Evolutionary conservation across 2,329 filamentous ascomycete genomes (phyloP).

Genomic region (Trichoderma afroharzianum): DNA sequence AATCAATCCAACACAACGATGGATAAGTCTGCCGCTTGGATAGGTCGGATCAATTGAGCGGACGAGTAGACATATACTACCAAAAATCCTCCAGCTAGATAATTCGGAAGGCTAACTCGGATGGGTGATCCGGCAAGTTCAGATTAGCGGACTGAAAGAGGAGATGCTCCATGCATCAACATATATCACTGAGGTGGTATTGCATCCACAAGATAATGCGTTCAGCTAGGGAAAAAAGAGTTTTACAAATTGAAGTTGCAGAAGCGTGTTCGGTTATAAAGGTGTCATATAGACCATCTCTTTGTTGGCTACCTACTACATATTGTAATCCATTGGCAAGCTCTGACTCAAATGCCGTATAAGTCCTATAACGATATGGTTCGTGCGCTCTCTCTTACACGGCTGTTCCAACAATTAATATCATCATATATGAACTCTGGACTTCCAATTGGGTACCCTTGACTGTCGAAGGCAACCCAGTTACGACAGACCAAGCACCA

Average conservation of each 20-base stretch:
- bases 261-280: background rate
- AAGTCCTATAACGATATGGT: background rate
- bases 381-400: background rate
- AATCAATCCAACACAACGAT: background rate
- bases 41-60: background rate
- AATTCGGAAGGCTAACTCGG: background rate
- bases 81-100: background rate
- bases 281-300: no score
- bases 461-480: no score
- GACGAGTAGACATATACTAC: background rate
- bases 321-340: background rate
- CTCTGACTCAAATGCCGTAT: background rate
- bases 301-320: no score
- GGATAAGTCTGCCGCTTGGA: background rate
- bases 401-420: no score
- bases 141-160: background rate
- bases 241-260: background rate
- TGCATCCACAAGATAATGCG: background rate
- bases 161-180: background rate
- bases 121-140: background rate
- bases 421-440: no score
- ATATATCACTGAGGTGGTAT: background rate
- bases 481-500: no score
- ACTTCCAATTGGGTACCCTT: no score
- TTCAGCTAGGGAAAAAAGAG: background rate